These are phyloP conservation scores for Cercospora canescens DNA, from an alignment of 2,329 filamentous ascomycete genomes.

Conservation along the genomic window DNA sequence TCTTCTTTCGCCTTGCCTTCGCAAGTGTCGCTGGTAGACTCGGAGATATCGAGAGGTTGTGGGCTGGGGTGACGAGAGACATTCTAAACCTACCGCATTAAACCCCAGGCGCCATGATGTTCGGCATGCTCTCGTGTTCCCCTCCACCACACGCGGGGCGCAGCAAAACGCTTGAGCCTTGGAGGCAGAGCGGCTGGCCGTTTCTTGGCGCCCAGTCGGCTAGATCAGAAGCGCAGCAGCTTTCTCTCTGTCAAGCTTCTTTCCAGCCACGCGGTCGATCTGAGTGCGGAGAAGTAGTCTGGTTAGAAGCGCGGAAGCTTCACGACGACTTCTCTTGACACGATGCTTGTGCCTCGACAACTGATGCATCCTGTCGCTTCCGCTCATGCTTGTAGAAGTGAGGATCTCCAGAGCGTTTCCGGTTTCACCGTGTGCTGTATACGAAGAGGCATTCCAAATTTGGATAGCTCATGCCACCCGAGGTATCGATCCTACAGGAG, in stretches of 20 bases:
- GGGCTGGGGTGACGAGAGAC: background rate
- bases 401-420: background rate
- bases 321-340: background rate
- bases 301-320: background rate
- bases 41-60: background rate
- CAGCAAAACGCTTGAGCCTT: background rate
- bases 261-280: background rate
- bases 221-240: background rate
- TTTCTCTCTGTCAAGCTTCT: background rate
- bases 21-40: background rate
- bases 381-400: background rate
- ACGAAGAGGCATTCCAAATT: background rate
- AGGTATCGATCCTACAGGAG: background rate
- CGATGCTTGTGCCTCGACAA: background rate
- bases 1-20: background rate
- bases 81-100: background rate
- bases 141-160: conserved; percentile 1
- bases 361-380: background rate
- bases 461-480: conserved; percentile 2
- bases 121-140: conserved; percentile 4
- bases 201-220: conserved; percentile 2
- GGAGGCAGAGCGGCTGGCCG: background rate
- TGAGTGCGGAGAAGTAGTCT: background rate
- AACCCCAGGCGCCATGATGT: background rate
- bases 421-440: background rate